Evolutionary conservation across 2,329 filamentous ascomycete species (phyloP).

Genomic region (Stemphylium vesicarium): DNA sequence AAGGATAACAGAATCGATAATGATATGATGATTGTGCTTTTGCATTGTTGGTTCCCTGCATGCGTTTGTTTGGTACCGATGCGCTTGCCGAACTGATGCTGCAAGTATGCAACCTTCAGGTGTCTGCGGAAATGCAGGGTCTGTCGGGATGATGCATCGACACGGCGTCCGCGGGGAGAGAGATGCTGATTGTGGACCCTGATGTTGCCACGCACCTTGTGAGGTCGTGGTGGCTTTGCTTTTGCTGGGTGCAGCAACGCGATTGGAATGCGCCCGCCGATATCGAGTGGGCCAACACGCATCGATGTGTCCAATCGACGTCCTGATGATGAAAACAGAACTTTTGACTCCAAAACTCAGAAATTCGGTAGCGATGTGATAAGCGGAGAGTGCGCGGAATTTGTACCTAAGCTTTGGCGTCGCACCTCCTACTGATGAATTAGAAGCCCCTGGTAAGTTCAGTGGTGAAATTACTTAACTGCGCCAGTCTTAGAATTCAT

Average conservation of each 20-base stretch:
- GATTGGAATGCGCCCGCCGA: neutral
- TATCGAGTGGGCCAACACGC: too few relatives aligned
- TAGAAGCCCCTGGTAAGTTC: too few relatives aligned
- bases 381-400: too few relatives aligned
- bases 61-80: neutral
- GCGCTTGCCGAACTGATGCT: neutral
- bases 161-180: neutral
- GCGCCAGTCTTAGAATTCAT: too few relatives aligned
- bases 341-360: too few relatives aligned
- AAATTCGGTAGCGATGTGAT: too few relatives aligned
- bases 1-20: slow-evolving; percentile 13
- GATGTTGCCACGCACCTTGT: neutral
- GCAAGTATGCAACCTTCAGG: neutral
- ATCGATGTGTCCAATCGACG: too few relatives aligned
- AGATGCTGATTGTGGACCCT: neutral
- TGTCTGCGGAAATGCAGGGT: neutral
- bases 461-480: too few relatives aligned
- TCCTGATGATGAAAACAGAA: too few relatives aligned
- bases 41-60: neutral
- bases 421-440: too few relatives aligned
- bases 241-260: neutral
- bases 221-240: neutral
- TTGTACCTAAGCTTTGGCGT: too few relatives aligned
- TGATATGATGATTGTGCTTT: slow-evolving; percentile 1
- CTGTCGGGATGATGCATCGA: neutral